Evolutionary conservation across 2,329 filamentous ascomycete species (phyloP).

Genomic region (Sclerotinia nivalis): DNA sequence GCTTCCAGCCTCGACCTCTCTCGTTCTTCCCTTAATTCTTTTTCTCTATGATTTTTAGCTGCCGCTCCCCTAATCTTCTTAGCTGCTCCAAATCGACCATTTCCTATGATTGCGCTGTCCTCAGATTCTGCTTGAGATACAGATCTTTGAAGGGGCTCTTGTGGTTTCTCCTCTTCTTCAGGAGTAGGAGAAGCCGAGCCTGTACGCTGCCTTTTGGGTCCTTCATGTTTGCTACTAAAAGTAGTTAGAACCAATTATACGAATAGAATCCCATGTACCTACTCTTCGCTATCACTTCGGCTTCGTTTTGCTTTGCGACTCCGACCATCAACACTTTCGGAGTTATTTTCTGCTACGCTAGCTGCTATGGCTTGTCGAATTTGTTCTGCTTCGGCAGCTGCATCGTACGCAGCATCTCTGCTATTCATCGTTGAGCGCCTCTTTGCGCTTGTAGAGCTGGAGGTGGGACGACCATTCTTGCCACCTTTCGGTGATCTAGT

Average conservation of each 20-base stretch:
- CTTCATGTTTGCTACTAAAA: constrained; percentile 63
- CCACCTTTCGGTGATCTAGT: constrained; percentile 55
- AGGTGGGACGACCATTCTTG: constrained; percentile 56
- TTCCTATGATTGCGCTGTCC: constrained; percentile 55
- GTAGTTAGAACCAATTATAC: constrained; percentile 34
- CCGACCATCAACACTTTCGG: constrained; percentile 48
- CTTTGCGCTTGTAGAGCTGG: constrained; percentile 54
- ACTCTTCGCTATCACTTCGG: constrained; percentile 94
- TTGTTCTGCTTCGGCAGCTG: constrained; percentile 71
- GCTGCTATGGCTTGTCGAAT: constrained; percentile 88
- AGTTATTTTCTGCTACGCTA: constrained; percentile 73
- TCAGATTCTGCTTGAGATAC: constrained; percentile 66
- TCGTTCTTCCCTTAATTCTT: constrained; percentile 69
- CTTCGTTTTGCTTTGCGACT: constrained; percentile 75
- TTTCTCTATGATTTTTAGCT: constrained; percentile 61
- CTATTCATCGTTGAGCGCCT: constrained; percentile 97
- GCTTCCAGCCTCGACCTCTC: constrained; percentile 74
- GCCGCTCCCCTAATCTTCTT: constrained; percentile 62
- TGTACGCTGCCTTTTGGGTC: constrained; percentile 80
- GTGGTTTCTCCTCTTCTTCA: constrained; percentile 47
- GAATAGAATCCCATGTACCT: constrained; percentile 46
- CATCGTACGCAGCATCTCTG: constrained; percentile 85
- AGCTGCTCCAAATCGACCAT: constrained; percentile 49
- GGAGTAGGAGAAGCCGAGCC: constrained; percentile 71
- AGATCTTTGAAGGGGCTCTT: constrained; percentile 40